Percentiles rank a stretch among this genome's conserved stretches.
These are phyloP conservation scores for Bombardia bombarda DNA, from an alignment of 495 filamentous ascomycete genomes.

Conservation along the genomic window DNA sequence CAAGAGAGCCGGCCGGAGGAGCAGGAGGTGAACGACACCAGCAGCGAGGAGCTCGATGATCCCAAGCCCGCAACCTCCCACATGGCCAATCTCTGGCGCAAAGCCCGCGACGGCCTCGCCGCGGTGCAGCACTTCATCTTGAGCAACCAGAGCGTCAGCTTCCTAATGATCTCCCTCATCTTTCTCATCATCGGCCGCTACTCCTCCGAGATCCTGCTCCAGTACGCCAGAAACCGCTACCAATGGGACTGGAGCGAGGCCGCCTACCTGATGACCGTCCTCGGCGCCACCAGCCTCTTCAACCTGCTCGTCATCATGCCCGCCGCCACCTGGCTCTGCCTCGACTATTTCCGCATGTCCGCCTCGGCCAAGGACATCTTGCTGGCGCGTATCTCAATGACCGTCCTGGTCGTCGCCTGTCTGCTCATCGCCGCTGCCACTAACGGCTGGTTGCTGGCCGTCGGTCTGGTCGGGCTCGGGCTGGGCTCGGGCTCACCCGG, in stretches of 20 bases:
- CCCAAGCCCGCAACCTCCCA: background rate
- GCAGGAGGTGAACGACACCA: background rate
- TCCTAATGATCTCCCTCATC: constrained; percentile 17
- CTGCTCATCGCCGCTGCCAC: constrained; percentile 13
- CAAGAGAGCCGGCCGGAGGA: background rate
- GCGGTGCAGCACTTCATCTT: constrained; percentile 18
- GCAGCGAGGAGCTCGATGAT: constrained; percentile 1
- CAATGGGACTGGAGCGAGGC: constrained; percentile 22
- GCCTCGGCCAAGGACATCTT: constrained; percentile 18
- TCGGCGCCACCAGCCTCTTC: constrained; percentile 16
- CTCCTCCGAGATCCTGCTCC: constrained; percentile 21
- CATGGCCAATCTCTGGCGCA: constrained; percentile 2
- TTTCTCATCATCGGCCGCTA: constrained; percentile 19
- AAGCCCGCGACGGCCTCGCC: constrained; percentile 6
- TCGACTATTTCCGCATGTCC: constrained; percentile 12
- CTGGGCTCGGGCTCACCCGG: constrained; percentile 14
- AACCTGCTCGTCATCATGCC: constrained; percentile 20
- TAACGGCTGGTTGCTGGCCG: constrained; percentile 10
- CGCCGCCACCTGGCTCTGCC: constrained; percentile 12
- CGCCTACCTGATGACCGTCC: constrained; percentile 18
- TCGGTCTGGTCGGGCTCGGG: constrained; percentile 16
- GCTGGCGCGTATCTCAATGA: constrained; percentile 16
- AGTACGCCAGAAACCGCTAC: constrained; percentile 27
- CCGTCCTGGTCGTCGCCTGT: constrained; percentile 8
- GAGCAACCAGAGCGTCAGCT: constrained; percentile 10